Evolutionary conservation across 257 asterid species (phyloP).

Genomic region (Solanum piurae): DNA sequence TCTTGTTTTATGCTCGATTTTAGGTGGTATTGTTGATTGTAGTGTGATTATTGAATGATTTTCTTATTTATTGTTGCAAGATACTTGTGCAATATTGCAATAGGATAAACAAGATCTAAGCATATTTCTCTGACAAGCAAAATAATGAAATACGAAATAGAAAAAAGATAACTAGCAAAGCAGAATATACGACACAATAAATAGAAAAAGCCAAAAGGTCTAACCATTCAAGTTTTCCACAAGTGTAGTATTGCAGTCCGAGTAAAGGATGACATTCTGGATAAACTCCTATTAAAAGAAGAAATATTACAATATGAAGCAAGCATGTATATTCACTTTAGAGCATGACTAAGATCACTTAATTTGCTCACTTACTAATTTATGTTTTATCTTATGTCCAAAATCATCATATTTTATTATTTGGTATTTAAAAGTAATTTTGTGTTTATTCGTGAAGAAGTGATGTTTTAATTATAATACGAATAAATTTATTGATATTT

Average conservation of each 20-base stretch:
- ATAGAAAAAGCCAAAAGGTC: slow-evolving; percentile 1
- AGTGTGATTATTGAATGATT: too few species aligned
- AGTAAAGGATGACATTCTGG: slow-evolving; percentile 70
- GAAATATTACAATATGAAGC: not conserved
- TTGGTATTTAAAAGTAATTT: not conserved
- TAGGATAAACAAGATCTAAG: not conserved
- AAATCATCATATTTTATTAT: not conserved
- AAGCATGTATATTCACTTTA: not conserved
- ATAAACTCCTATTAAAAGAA: slow-evolving; percentile 49
- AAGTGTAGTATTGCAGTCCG: slow-evolving; percentile 74
- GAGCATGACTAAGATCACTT: not conserved
- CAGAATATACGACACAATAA: not conserved
- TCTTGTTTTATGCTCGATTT: too few species aligned
- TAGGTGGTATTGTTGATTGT: too few species aligned
- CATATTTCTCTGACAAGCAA: not conserved
- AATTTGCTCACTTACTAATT: not conserved
- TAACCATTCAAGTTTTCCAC: slow-evolving; percentile 96
- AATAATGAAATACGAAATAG: not conserved
- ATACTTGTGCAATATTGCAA: not conserved
- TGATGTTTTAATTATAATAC: not conserved
- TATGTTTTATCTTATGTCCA: not conserved
- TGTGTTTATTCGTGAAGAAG: not conserved
- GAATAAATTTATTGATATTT: too few species aligned
- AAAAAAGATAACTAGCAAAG: not conserved
- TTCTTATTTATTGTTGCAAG: not conserved